phyloP scores from a whole-genome alignment of 257 asterid genomes.

The Solanum chiquidenum region DNA sequence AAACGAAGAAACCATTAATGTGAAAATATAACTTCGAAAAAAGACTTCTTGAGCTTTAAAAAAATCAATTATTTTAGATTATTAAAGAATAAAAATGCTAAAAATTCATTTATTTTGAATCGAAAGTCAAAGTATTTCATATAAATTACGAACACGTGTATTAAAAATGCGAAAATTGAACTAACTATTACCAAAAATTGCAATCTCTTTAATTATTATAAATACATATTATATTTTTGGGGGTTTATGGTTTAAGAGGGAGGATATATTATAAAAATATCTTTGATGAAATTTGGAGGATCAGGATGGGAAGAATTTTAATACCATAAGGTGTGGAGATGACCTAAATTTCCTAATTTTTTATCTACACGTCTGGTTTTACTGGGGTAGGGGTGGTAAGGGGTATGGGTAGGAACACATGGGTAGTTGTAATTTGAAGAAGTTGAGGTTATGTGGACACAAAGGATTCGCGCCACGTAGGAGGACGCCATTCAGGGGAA shows the following conservation, averaged over 20 bases:
- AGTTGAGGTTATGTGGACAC: neutral
- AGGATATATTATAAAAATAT: neutral
- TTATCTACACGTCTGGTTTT: slow-evolving; percentile 35
- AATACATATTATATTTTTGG: neutral
- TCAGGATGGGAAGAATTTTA: neutral
- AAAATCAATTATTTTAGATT: no score
- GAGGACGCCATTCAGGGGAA: fast-evolving
- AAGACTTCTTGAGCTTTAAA: neutral
- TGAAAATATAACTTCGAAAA: neutral
- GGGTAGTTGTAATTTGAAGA: neutral
- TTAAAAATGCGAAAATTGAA: neutral
- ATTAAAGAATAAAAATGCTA: no score
- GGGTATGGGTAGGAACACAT: neutral
- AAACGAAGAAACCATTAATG: neutral
- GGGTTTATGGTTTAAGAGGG: neutral
- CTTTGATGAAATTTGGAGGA: neutral
- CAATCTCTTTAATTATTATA: neutral
- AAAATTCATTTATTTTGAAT: no score
- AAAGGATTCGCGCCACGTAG: neutral
- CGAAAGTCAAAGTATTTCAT: neutral
- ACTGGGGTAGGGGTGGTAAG: neutral
- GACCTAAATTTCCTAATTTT: slow-evolving; percentile 54
- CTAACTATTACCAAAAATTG: neutral
- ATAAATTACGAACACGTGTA: no score
- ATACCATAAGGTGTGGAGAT: slow-evolving; percentile 13